Evolutionary conservation across 2,329 filamentous ascomycete genomes (phyloP), one percentile per base, ranked within the genome.

Genomic region (Lasiodiplodia theobromae): DNA sequence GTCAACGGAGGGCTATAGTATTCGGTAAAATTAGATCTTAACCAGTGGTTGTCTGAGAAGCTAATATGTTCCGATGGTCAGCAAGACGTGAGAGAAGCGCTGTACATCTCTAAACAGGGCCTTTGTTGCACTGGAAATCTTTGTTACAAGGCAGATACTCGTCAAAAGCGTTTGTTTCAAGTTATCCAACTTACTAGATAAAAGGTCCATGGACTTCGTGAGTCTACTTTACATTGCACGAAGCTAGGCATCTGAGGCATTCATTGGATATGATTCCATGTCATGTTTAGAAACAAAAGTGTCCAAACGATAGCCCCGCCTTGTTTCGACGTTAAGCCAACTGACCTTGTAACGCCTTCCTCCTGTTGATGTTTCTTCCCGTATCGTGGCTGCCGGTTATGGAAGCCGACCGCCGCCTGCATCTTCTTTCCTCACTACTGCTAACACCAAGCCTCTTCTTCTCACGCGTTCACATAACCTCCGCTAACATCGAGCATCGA

Each of bases 1-100:
- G 44, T 47, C 5, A n/a, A 14, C 5, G 53, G 28, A 23, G 31
- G 18, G 18, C 18, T 31, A 12, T 12, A 34, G 4, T 10, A 18
- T 21, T 56, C 28, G n/a, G 31, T 56, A 38, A 56, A 38, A 56
- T 12, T 56, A 56, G 31, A 56, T 31, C 44, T 56, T 56, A 56
- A 23, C 21, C 31, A 31, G 31, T 34, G n/a, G 28, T 23, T 56
- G 3, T 56, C 18, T 37, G 16, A 54, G 11, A 25, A 12, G 11
- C 38, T 40, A 16, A 40, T 40, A 14, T 40, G 38, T 16, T 40
- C 38, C 12, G n/a, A 4, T 6, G 49, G 23, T 11, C 49, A 52
- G 31, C 8, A 34, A 34, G 8, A 34, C 31, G 31, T 34, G 31
- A 34, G 6, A 34, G 31, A 34, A 34, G 31, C 31, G 31, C 31